phyloP scores from a whole-genome alignment of 805 yeast species.

The Maudiozyma barnettii region DNA sequence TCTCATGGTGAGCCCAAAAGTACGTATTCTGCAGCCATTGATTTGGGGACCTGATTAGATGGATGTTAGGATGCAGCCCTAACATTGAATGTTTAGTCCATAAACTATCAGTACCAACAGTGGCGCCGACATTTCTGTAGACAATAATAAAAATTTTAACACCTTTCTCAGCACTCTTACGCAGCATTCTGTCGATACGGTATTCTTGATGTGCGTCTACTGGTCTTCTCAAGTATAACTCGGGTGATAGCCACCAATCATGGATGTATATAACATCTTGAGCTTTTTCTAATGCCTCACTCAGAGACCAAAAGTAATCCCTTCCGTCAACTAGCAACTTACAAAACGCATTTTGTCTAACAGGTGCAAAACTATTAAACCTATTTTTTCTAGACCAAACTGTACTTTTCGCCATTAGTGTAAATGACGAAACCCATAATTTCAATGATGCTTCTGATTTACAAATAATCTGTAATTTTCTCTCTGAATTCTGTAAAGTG shows the following conservation, averaged over 20 bases:
- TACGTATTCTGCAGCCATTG: conserved; percentile 86
- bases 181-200: conserved; percentile 80
- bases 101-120: conserved; percentile 86
- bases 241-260: conserved; percentile 99
- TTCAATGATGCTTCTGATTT: conserved; percentile 54
- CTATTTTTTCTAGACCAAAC: conserved; percentile 68
- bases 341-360: conserved; percentile 73
- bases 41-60: conserved; percentile 89
- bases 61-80: conserved; percentile 75
- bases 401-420: conserved; percentile 55
- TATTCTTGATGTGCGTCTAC: conserved; percentile 91
- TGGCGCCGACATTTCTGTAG: conserved; percentile 87
- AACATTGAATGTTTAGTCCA: conserved; percentile 92
- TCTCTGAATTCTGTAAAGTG: conserved; percentile 61
- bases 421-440: conserved; percentile 69
- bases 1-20: conserved; percentile 99
- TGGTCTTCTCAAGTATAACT: conserved; percentile 84
- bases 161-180: conserved; percentile 87
- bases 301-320: conserved; percentile 93
- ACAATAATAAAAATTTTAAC: conserved; percentile 87
- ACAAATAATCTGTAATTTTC: conserved; percentile 66
- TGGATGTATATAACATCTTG: conserved; percentile 88
- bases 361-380: conserved; percentile 88
- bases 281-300: conserved; percentile 88
- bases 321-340: conserved; percentile 97